These are phyloP conservation scores for Hysterangium stoloniferum DNA, from an alignment of 768 basidiomycete species.

Conservation along the genomic window DNA sequence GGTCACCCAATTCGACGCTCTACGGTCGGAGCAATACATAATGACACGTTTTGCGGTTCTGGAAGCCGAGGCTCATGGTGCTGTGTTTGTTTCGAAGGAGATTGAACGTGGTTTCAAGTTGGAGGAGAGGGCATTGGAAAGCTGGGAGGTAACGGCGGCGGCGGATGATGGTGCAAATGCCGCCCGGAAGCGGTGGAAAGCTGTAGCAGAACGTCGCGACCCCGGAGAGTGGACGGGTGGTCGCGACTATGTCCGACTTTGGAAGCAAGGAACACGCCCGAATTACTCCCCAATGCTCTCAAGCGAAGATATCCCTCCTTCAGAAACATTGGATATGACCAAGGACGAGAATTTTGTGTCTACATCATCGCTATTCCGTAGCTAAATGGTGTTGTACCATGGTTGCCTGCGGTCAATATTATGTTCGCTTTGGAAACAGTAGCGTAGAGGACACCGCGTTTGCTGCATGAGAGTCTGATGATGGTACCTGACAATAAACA, in stretches of 20 bases:
- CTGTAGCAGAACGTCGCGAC: slow-evolving; percentile 34
- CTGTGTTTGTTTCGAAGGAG: slow-evolving; percentile 47
- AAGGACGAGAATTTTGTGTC: too few relatives aligned
- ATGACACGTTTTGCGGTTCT: slow-evolving; percentile 65
- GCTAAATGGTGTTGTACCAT: too few relatives aligned
- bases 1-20: slow-evolving; percentile 77
- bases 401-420: too few relatives aligned
- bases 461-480: too few relatives aligned
- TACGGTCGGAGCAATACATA: slow-evolving; percentile 79
- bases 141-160: slow-evolving; percentile 49
- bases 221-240: slow-evolving; percentile 61
- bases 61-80: slow-evolving; percentile 76
- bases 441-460: too few relatives aligned
- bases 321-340: too few relatives aligned
- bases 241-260: slow-evolving; percentile 60
- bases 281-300: slow-evolving; percentile 42
- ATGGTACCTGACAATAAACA: too few relatives aligned
- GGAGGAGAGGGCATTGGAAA: slow-evolving; percentile 53
- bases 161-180: slow-evolving; percentile 52
- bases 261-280: slow-evolving; percentile 63
- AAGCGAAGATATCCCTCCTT: background rate
- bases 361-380: too few relatives aligned
- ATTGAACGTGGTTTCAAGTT: slow-evolving; percentile 52
- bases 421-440: too few relatives aligned
- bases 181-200: slow-evolving; percentile 73